These are phyloP conservation scores for Patellifolia procumbens DNA, from an alignment of 179 eudicot species.

Conservation along the genomic window DNA sequence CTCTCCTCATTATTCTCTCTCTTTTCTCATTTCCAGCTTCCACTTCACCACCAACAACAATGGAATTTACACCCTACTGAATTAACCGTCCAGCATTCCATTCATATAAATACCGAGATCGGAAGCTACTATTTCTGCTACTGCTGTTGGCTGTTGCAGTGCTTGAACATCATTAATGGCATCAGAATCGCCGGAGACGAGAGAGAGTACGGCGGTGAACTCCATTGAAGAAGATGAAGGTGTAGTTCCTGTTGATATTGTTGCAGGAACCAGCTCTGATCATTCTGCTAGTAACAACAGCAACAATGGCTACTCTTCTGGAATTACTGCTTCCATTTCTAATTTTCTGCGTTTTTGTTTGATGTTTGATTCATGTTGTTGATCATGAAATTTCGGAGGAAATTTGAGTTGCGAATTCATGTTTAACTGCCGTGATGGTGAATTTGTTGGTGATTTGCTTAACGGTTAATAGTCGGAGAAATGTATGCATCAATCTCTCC, in stretches of 20 bases:
- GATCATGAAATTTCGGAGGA: neutral
- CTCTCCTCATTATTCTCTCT: neutral
- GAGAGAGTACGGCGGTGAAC: slow-evolving; percentile 14
- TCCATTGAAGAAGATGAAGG: slow-evolving; percentile 31
- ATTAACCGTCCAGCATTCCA: neutral
- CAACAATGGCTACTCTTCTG: slow-evolving; percentile 26
- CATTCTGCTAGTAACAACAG: slow-evolving; percentile 14
- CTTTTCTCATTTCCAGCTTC: no score
- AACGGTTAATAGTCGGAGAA: neutral
- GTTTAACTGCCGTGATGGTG: neutral
- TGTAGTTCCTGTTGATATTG: slow-evolving; percentile 28
- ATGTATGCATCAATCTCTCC: slow-evolving; percentile 9
- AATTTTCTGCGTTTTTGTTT: neutral
- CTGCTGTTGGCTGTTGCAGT: no score
- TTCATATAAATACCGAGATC: slow-evolving; percentile 1
- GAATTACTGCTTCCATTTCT: slow-evolving; percentile 4
- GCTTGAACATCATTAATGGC: slow-evolving; percentile 11
- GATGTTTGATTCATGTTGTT: neutral
- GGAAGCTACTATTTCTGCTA: neutral
- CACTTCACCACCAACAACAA: no score
- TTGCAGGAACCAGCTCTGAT: slow-evolving; percentile 18
- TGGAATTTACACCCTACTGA: neutral
- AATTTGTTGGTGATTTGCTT: neutral
- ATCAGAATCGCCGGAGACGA: slow-evolving; percentile 36
- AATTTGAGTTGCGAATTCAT: neutral